These are phyloP conservation scores for Cercospora sp. DNA, from an alignment of 2,329 filamentous ascomycete genomes.

Conservation along the genomic window DNA sequence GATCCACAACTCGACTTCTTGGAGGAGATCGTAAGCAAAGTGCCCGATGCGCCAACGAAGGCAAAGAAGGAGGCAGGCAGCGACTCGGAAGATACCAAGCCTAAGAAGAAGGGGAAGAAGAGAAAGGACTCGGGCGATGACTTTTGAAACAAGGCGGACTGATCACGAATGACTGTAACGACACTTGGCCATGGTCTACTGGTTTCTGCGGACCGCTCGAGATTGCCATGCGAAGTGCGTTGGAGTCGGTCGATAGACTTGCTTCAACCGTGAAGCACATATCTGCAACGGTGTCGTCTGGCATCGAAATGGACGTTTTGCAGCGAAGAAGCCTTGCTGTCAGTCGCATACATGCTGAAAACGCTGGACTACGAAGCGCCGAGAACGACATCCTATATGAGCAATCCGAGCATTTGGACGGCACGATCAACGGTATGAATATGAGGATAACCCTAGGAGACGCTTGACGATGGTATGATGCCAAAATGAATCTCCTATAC, in stretches of 20 bases:
- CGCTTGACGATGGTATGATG: not conserved
- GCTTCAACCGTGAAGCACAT: not conserved
- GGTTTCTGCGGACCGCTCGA: not conserved
- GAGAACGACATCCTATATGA: not conserved
- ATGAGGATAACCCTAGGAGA: not conserved
- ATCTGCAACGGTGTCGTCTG: not conserved
- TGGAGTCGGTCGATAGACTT: not conserved
- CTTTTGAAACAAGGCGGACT: constrained; percentile 19
- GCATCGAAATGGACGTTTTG: not conserved
- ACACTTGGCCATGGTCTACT: not conserved
- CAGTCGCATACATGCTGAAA: not conserved
- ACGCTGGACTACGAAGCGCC: not conserved
- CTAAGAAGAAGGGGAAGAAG: constrained; percentile 31
- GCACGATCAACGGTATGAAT: not conserved
- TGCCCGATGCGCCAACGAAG: constrained; percentile 63
- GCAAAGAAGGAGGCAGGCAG: constrained; percentile 41
- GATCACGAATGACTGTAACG: not conserved
- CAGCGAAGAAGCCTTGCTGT: not conserved
- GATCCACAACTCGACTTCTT: constrained; percentile 96
- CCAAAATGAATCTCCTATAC: not conserved
- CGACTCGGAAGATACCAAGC: constrained; percentile 33
- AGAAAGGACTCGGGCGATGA: constrained; percentile 36
- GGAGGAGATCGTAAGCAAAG: constrained; percentile 82
- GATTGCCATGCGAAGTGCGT: not conserved
- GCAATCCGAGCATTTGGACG: not conserved